phyloP scores from a whole-genome alignment of 805 yeast species.

The Saturnispora silvae region DNA sequence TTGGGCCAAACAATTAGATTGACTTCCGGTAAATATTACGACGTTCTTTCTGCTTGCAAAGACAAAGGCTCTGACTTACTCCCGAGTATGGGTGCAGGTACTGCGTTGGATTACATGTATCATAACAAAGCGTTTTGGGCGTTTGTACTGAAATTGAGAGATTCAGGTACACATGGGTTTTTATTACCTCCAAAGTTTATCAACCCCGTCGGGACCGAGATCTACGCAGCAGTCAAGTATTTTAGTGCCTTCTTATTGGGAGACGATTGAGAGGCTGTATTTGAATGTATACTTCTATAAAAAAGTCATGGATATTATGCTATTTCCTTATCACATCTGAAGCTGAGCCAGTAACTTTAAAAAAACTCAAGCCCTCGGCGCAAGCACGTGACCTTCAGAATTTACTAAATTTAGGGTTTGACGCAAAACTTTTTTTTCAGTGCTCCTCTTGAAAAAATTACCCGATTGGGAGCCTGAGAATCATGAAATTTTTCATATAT shows the following conservation, averaged over 20 bases:
- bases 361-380: neutral
- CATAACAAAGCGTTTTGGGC: constrained; percentile 79
- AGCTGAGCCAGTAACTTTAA: too few relatives aligned
- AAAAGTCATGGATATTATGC: too few relatives aligned
- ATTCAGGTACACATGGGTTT: constrained; percentile 76
- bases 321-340: too few relatives aligned
- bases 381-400: constrained; percentile 5
- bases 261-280: constrained; percentile 2
- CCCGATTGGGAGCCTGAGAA: too few relatives aligned
- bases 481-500: too few relatives aligned
- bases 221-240: constrained; percentile 53
- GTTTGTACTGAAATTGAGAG: constrained; percentile 70
- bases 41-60: constrained; percentile 67
- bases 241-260: constrained; percentile 45
- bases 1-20: constrained; percentile 62
- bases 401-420: neutral
- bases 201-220: constrained; percentile 67
- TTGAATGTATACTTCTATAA: too few relatives aligned
- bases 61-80: constrained; percentile 65
- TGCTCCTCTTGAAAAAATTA: too few relatives aligned
- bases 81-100: constrained; percentile 72
- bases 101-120: constrained; percentile 76
- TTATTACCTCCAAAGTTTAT: constrained; percentile 62
- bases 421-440: constrained; percentile 2
- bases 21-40: constrained; percentile 52